These are phyloP conservation scores for Botrytis deweyae DNA, from an alignment of 2,329 filamentous ascomycete species.

Conservation along the genomic window DNA sequence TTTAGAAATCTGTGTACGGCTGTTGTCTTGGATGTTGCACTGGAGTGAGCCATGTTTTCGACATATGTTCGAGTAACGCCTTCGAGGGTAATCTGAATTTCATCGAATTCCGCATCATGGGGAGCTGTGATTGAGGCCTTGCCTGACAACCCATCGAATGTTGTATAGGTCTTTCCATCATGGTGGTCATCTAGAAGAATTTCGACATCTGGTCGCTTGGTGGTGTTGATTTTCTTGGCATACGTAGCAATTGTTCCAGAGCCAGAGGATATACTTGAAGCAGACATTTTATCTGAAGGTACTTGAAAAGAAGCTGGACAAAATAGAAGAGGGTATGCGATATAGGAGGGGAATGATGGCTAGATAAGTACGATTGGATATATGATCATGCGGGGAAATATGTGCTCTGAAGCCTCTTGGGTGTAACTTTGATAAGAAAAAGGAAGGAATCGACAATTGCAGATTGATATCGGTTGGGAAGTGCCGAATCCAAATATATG, in stretches of 20 bases:
- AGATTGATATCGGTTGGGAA: conserved; percentile 20
- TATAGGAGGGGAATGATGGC: not conserved
- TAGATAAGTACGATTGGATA: conserved; percentile 15
- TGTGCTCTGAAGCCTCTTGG: conserved; percentile 3
- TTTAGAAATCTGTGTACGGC: conserved; percentile 39
- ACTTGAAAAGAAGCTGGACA: conserved; percentile 11
- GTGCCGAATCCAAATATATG: not conserved
- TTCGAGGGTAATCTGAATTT: conserved; percentile 38
- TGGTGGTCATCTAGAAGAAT: conserved; percentile 34
- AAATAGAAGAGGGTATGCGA: conserved; percentile 6
- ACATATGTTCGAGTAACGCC: conserved; percentile 35
- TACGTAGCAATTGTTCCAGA: conserved; percentile 33
- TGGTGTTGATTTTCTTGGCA: conserved; percentile 30
- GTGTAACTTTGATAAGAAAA: conserved; percentile 7
- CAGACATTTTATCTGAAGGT: conserved; percentile 27
- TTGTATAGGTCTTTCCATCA: conserved; percentile 36
- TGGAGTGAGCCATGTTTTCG: conserved; percentile 35
- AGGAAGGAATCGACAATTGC: conserved; percentile 14
- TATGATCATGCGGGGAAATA: conserved; percentile 18
- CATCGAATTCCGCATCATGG: conserved; percentile 36
- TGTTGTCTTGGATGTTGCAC: conserved; percentile 29
- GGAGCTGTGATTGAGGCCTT: conserved; percentile 35
- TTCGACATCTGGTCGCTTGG: conserved; percentile 33
- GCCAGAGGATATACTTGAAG: conserved; percentile 30
- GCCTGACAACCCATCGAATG: conserved; percentile 36